Conservation (phyloP, 2,329 filamentous ascomycete genomes). For the Botrytis paeoniae region DNA sequence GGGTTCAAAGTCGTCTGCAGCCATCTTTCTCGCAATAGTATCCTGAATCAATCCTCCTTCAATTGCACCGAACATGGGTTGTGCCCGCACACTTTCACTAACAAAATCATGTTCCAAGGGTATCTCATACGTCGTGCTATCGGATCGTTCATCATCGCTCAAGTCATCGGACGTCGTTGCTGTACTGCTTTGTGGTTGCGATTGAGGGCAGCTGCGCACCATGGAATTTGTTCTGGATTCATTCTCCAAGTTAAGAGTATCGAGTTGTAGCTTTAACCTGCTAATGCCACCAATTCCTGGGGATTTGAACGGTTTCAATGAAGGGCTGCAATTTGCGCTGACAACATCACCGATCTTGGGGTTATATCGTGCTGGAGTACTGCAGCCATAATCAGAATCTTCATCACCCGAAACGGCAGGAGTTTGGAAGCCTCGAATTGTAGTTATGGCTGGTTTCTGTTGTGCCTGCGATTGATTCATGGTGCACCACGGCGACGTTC, state of each 20-base stretch:
- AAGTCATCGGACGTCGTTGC: slow-evolving; percentile 38
- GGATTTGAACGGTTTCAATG: slow-evolving; percentile 47
- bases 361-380: slow-evolving; percentile 38
- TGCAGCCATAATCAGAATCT: slow-evolving; percentile 50
- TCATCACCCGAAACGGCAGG: slow-evolving; percentile 50
- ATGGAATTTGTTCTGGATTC: slow-evolving; percentile 54
- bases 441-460: slow-evolving; percentile 33
- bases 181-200: slow-evolving; percentile 51
- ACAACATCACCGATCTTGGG: slow-evolving; percentile 44
- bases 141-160: slow-evolving; percentile 63
- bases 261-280: slow-evolving; percentile 76
- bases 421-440: slow-evolving; percentile 38
- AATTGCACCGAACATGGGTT: slow-evolving; percentile 42
- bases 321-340: slow-evolving; percentile 59
- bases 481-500: slow-evolving; percentile 39
- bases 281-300: slow-evolving; percentile 70
- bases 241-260: slow-evolving; percentile 66
- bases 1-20: slow-evolving; percentile 83
- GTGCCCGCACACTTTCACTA: slow-evolving; percentile 56
- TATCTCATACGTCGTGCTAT: slow-evolving; percentile 81
- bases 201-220: slow-evolving; percentile 54
- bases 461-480: slow-evolving; percentile 21
- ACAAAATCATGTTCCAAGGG: slow-evolving; percentile 81
- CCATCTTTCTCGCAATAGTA: slow-evolving; percentile 70
- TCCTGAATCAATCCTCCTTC: slow-evolving; percentile 55